Percentiles rank a stretch among this genome's conserved stretches.
Conservation (phyloP, 495 filamentous ascomycete genomes). For the Echria macrotheca region DNA sequence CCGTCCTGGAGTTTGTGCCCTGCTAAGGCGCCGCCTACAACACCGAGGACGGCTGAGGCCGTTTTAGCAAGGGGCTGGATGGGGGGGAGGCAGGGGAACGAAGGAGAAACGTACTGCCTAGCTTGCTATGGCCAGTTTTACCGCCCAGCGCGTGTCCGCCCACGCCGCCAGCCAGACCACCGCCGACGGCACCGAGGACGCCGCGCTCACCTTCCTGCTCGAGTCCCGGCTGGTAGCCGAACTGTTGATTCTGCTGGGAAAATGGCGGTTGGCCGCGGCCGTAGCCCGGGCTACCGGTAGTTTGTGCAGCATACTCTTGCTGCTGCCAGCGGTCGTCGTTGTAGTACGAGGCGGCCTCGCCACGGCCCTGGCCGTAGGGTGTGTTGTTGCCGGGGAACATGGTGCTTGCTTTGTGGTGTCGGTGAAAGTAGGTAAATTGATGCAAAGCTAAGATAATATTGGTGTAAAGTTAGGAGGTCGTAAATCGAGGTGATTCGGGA, state of each 20-base stretch:
- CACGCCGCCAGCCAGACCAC: conserved; percentile 29
- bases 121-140: conserved; percentile 28
- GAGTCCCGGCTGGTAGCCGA: conserved; percentile 11
- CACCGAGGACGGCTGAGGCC: conserved; percentile 23
- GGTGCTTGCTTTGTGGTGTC: background rate
- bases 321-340: background rate
- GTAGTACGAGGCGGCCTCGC: conserved; percentile 21
- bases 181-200: conserved; percentile 28
- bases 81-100: background rate
- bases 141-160: conserved; percentile 32
- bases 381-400: conserved; percentile 9
- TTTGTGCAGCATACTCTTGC: conserved; percentile 4
- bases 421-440: background rate
- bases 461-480: background rate
- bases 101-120: conserved; percentile 13
- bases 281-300: conserved; percentile 14
- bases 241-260: conserved; percentile 12
- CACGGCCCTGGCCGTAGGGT: conserved; percentile 11
- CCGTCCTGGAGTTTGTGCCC: conserved; percentile 36
- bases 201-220: conserved; percentile 30
- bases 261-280: conserved; percentile 10
- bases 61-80: background rate
- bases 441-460: background rate
- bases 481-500: background rate
- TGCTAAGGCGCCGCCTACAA: conserved; percentile 30